Evolutionary conservation across 768 basidiomycete species (phyloP), one percentile per base, ranked within the genome.

Genomic region (Gyrodon lividus): DNA sequence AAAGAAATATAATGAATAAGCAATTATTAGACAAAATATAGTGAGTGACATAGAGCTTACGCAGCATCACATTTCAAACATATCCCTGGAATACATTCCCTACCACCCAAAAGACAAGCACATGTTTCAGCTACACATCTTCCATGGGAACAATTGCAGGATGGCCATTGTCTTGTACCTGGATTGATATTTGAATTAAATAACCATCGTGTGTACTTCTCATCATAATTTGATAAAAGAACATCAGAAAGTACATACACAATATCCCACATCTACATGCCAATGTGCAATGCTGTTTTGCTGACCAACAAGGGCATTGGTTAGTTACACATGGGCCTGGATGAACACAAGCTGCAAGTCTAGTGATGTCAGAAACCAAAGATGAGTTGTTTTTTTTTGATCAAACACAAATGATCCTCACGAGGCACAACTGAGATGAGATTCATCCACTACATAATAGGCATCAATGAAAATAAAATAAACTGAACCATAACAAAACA

Each of bases 11-110:
- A 35, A 48, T 33, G 3, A n/a, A 48, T 12, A 2, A 6, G 34
- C 20, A 43, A 17, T 51, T 1, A 46, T 30, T 14, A 45, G 19
- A 0, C 1, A 48, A 30, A 6, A 3, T 24, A 1, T 3, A 34
- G 9, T 6, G 35, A 3, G 6, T 3, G 4, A 17, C 35, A 20
- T 13, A 3, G 10, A 46, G 61, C 67, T 57, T 46, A 75, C 76
- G 73, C 66, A 49, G 77, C 72, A 62, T 74, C 65, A 54, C 80
- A 82, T 1, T 41, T 58, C 0, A 55, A 28, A 59, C 83, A 84
- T 5, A 77, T 47, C 9, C 79, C 79, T 16, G 82, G 81, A 52
- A 78, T 72, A 54, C 83, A 84, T 60, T 84, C 82, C 43, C 77
- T 68, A 0, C 23, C 37, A 0, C 59, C 22, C 6, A 33, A 44